Percentiles rank a stretch among this genome's conserved stretches.
These are phyloP conservation scores for Amaranthus cruentus DNA, from an alignment of 148 eudicot genomes.

Conservation along the genomic window DNA sequence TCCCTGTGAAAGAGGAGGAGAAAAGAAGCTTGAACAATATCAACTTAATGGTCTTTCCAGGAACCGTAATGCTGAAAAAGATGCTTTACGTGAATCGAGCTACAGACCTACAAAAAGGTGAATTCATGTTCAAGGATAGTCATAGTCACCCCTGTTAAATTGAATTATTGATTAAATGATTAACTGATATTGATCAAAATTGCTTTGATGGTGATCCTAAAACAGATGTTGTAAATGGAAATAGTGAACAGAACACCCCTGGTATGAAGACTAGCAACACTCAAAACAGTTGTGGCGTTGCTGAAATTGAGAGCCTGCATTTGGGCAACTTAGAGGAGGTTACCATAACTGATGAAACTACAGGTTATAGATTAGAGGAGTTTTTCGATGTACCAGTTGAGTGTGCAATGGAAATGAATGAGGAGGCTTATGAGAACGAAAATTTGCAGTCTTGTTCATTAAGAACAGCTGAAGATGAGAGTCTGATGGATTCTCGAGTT, in stretches of 20 bases:
- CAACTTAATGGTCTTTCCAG: slow-evolving; percentile 96
- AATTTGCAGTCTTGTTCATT: not conserved
- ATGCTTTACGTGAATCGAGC: slow-evolving; percentile 31
- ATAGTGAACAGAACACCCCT: not conserved
- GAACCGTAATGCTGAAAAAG: slow-evolving; percentile 84
- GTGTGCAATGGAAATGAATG: not conserved
- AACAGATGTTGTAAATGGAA: not conserved
- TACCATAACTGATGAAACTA: slow-evolving; percentile 2
- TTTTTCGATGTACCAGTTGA: slow-evolving; percentile 7
- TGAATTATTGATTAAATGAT: not conserved
- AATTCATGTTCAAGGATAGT: slow-evolving; percentile 7
- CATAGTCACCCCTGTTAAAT: not conserved
- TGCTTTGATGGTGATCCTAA: slow-evolving; percentile 14
- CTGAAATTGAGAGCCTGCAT: slow-evolving; percentile 10
- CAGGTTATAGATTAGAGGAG: not conserved
- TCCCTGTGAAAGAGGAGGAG: slow-evolving; percentile 64
- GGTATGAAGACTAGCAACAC: not conserved
- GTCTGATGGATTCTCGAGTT: not conserved
- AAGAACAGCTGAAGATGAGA: not conserved
- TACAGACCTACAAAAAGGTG: slow-evolving; percentile 25
- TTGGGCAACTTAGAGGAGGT: slow-evolving; percentile 6
- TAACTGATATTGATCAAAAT: slow-evolving; percentile 2
- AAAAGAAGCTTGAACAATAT: slow-evolving; percentile 49
- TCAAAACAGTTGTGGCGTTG: slow-evolving; percentile 7
- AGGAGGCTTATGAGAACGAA: not conserved